Conservation (phyloP, 805 yeast genomes). For the Teunomyces kruisii region DNA sequence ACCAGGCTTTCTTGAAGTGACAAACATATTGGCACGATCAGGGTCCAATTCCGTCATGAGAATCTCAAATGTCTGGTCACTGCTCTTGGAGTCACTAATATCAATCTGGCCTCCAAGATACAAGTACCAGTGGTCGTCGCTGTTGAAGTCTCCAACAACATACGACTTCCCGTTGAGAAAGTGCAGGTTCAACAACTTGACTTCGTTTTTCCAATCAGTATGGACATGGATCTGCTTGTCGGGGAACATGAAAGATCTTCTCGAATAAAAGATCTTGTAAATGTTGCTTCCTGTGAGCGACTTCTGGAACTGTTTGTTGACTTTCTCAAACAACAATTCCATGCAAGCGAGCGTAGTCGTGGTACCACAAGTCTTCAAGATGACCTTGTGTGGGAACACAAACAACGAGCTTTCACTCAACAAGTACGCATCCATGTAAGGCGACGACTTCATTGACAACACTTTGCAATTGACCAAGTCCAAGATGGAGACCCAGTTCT, state of each 20-base stretch:
- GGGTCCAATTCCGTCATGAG: constrained; percentile 84
- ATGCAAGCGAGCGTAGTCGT: constrained; percentile 85
- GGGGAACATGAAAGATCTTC: constrained; percentile 93
- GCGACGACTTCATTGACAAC: constrained; percentile 70
- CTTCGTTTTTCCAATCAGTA: constrained; percentile 81
- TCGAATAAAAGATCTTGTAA: constrained; percentile 78
- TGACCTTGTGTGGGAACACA: constrained; percentile 81
- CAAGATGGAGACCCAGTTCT: constrained; percentile 68
- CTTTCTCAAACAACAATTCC: constrained; percentile 54
- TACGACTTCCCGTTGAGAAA: constrained; percentile 65
- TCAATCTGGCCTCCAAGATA: constrained; percentile 56
- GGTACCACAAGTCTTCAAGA: constrained; percentile 94
- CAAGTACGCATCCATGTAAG: constrained; percentile 74
- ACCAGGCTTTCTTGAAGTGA: constrained; percentile 50
- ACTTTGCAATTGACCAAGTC: constrained; percentile 87
- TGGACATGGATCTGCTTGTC: constrained; percentile 79
- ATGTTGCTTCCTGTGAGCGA: constrained; percentile 37
- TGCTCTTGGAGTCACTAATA: constrained; percentile 5
- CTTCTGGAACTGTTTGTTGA: constrained; percentile 17
- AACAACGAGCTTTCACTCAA: constrained; percentile 88
- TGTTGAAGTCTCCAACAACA: constrained; percentile 71
- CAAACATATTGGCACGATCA: constrained; percentile 56
- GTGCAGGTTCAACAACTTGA: constrained; percentile 60
- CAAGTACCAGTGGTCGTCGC: constrained; percentile 88
- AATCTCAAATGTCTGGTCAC: constrained; percentile 80